Evolutionary conservation across 2,329 filamentous ascomycete species (phyloP), one percentile per base, ranked within the genome.

Genomic region (Diaporthe sp.): DNA sequence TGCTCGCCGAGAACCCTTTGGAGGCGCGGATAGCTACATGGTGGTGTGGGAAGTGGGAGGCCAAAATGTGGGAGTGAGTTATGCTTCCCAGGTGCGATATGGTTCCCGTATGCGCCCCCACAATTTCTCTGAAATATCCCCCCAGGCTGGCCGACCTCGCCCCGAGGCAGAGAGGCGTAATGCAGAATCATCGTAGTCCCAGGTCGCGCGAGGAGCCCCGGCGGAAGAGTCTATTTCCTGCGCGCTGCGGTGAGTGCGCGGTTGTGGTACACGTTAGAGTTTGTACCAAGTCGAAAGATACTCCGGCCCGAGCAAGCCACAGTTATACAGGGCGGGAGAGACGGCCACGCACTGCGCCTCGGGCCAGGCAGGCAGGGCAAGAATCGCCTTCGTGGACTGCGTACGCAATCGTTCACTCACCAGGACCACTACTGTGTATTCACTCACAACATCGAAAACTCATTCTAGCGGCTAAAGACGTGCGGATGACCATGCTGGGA

Each of bases 231-330:
- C 13, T 22, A 62, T 62, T 22, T 62, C 39, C 39, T 62, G 59
- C 39, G 17, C 19, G 15, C n/a, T 44, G 6, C 37, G 15, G 61
- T 6, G 19, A 67, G 4, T 51, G 44, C 42, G 25, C 37, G 25
- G 12, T 19, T 55, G 53, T 31, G 13, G n/a, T 69, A 31, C 34
- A 55, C n/a, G 34, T 42, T 69, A 69, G 65, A 69, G 65, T 69
- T 69, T 42, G 49, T 53, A 42, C 15, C 34, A 53, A 42, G 34
- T 13, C 19, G 34, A 42, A 19, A 42, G 65, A 55, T 55, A 55
- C 65, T 69, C 65, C 65, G 65, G 65, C 22, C 65, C 65, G 65
- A 28, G n/a, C 31, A 55, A 25, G 49, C 31, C n/a, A 51, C 31
- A 69, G 34, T 19, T 15, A 39, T 10, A 28, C 65, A 19, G 19